Conservation (phyloP, 352 stramenopile species). For the Phytopythium aichiense region DNA sequence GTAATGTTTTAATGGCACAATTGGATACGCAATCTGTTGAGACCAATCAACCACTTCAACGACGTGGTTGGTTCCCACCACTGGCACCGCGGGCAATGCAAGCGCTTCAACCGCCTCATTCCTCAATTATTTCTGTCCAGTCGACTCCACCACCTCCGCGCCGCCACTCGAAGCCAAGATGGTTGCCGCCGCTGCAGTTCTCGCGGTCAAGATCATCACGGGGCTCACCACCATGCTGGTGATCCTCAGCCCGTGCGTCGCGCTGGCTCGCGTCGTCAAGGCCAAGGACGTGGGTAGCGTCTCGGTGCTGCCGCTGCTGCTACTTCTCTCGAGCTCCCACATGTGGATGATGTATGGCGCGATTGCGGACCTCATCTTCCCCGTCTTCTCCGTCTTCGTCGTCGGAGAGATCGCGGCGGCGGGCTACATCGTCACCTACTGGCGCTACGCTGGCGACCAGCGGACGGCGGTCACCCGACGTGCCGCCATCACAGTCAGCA, state of each 20-base stretch:
- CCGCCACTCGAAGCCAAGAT: slow-evolving; percentile 1
- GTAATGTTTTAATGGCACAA: background rate
- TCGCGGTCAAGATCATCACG: slow-evolving; percentile 27
- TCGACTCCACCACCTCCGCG: background rate
- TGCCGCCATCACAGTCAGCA: slow-evolving; percentile 14
- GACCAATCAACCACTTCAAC: background rate
- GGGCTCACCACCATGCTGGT: slow-evolving; percentile 32
- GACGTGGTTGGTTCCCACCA: background rate
- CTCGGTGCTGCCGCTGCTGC: slow-evolving; percentile 32
- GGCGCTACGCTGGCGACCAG: slow-evolving; percentile 17
- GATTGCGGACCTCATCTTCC: slow-evolving; percentile 17
- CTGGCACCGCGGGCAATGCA: background rate
- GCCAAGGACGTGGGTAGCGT: slow-evolving; percentile 29
- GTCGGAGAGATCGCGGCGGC: slow-evolving; percentile 26
- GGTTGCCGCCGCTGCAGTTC: slow-evolving; percentile 14
- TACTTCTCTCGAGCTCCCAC: slow-evolving; percentile 34
- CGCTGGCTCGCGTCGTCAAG: slow-evolving; percentile 37
- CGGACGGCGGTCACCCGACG: slow-evolving; percentile 10
- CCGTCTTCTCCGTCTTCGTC: slow-evolving; percentile 32
- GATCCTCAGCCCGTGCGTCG: slow-evolving; percentile 30
- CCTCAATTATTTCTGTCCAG: background rate
- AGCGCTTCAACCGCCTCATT: background rate
- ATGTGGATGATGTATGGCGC: slow-evolving; percentile 18
- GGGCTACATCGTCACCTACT: slow-evolving; percentile 26
- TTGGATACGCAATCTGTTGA: background rate